These are phyloP conservation scores for Talaromyces adpressus DNA, from an alignment of 495 filamentous ascomycete genomes.

Conservation along the genomic window DNA sequence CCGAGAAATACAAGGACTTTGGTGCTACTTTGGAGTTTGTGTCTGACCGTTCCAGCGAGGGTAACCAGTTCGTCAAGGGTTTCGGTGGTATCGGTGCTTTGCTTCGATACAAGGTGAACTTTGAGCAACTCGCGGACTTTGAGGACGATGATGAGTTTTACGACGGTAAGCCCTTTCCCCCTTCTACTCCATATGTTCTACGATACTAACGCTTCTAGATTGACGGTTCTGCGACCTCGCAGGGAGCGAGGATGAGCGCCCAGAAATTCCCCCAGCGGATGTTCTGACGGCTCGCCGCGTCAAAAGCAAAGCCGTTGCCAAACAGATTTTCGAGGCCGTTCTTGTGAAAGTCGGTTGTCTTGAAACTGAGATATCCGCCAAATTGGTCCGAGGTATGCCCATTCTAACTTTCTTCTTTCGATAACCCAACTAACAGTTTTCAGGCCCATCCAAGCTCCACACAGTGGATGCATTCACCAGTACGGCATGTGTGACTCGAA, in stretches of 20 bases:
- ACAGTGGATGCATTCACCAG: constrained; percentile 13
- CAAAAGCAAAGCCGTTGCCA: constrained; percentile 30
- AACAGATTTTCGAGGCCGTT: constrained; percentile 28
- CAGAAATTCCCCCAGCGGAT: constrained; percentile 59
- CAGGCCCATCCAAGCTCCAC: constrained; percentile 43
- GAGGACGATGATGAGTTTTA: constrained; percentile 99
- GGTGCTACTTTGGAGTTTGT: constrained; percentile 97
- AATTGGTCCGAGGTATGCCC: constrained; percentile 32
- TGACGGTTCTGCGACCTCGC: constrained; percentile 92
- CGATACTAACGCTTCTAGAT: constrained; percentile 42
- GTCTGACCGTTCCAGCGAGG: constrained; percentile 91
- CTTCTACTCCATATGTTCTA: constrained; percentile 4
- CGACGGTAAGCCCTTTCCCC: constrained; percentile 55
- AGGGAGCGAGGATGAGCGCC: constrained; percentile 74
- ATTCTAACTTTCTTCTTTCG: background rate
- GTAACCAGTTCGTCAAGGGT: constrained; percentile 99
- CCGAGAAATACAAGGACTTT: constrained; percentile 95
- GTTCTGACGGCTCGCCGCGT: constrained; percentile 53
- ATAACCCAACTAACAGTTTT: background rate
- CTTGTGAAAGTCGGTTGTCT: constrained; percentile 21
- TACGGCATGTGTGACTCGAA: constrained; percentile 8
- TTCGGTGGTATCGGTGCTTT: constrained; percentile 98
- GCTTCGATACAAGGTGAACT: constrained; percentile 99
- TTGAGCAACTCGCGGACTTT: constrained; percentile 93
- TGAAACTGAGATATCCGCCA: constrained; percentile 28